These are phyloP conservation scores for Zoysia matrella DNA, from an alignment of 202 grass and related monocot species.

Conservation along the genomic window DNA sequence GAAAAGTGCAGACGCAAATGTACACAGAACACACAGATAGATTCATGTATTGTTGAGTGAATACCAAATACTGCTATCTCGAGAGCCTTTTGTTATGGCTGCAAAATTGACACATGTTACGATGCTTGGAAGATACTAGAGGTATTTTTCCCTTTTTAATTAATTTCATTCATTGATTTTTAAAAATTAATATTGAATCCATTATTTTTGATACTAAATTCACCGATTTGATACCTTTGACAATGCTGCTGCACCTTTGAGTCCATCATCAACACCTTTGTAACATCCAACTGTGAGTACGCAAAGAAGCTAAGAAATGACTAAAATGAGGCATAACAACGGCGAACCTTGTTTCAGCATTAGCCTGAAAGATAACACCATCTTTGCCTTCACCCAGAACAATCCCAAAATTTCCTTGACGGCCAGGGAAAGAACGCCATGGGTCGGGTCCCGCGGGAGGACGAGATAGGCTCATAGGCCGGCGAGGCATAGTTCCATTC, in stretches of 20 bases:
- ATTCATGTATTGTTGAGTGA: constrained; percentile 31
- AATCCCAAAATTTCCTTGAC: constrained; percentile 37
- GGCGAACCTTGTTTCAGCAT: no score
- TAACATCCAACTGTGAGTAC: neutral
- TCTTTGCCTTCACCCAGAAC: constrained; percentile 13
- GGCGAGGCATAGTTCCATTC: constrained; percentile 39
- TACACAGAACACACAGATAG: constrained; percentile 28
- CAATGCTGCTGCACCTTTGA: neutral
- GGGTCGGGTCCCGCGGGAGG: constrained; percentile 22
- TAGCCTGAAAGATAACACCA: neutral
- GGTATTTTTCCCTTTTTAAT: no score
- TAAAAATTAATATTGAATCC: no score
- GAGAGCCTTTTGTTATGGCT: neutral
- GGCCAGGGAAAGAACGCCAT: constrained; percentile 40
- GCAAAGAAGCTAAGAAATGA: neutral
- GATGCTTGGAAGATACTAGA: no score
- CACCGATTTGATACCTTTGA: no score
- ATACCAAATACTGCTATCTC: neutral
- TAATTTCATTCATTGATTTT: no score
- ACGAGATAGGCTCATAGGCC: neutral
- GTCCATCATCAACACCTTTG: neutral
- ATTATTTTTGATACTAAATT: no score
- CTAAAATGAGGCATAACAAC: no score
- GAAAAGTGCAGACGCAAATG: constrained; percentile 18
- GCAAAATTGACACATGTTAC: constrained; percentile 1